Evolutionary conservation across 805 yeast species (phyloP).

Genomic region (Martiniozyma abietophila): DNA sequence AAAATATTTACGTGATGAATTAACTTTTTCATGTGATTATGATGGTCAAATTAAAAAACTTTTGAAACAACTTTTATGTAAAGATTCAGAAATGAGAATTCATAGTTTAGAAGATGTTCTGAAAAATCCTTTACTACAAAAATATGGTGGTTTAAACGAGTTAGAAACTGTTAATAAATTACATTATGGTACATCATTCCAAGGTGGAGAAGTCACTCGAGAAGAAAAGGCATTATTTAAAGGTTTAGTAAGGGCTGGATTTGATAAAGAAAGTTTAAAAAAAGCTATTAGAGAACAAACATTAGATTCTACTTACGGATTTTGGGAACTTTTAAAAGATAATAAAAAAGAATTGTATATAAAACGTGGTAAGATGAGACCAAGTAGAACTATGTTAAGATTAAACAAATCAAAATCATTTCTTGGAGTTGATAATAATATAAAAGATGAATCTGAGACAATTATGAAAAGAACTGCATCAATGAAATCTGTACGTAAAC

Average conservation of each 20-base stretch:
- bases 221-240: constrained; percentile 56
- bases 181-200: constrained; percentile 26
- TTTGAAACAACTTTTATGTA: constrained; percentile 45
- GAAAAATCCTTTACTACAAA: constrained; percentile 39
- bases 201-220: constrained; percentile 28
- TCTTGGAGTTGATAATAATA: constrained; percentile 14
- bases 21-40: constrained; percentile 32
- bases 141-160: constrained; percentile 32
- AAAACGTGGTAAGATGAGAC: constrained; percentile 18
- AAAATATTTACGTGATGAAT: too few species aligned
- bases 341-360: constrained; percentile 38
- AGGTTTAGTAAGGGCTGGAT: constrained; percentile 47
- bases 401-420: constrained; percentile 18
- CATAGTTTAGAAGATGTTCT: constrained; percentile 40
- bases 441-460: neutral
- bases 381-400: constrained; percentile 25
- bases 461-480: constrained; percentile 5
- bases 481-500: constrained; percentile 8
- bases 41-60: constrained; percentile 36
- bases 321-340: constrained; percentile 62
- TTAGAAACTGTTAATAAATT: constrained; percentile 31
- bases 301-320: constrained; percentile 65
- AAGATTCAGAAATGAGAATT: constrained; percentile 61
- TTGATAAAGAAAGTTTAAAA: constrained; percentile 53
- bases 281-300: constrained; percentile 47